These are phyloP conservation scores for Phytopythium kandeliae DNA, from an alignment of 352 stramenopile genomes.

Conservation along the genomic window DNA sequence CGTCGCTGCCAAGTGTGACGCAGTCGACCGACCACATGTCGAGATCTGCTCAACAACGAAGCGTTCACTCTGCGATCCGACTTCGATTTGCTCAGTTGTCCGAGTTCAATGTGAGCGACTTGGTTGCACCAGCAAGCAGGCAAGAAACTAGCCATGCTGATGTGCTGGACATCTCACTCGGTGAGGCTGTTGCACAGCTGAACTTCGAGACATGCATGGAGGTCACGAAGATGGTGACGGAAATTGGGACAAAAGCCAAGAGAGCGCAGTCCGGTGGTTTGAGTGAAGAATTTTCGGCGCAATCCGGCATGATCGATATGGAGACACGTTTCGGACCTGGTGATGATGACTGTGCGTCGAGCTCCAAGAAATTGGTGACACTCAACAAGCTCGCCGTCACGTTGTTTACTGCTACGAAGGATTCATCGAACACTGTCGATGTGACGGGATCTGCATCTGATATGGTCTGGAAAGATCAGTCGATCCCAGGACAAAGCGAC, in stretches of 20 bases:
- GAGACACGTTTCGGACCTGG: not conserved
- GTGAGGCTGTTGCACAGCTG: constrained; percentile 16
- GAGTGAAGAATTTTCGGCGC: not conserved
- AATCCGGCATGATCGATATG: too few species aligned
- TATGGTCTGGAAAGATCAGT: constrained; percentile 15
- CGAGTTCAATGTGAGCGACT: constrained; percentile 7
- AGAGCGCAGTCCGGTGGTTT: not conserved
- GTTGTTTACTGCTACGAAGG: not conserved
- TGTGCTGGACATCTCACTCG: constrained; percentile 32
- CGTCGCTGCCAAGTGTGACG: constrained; percentile 9
- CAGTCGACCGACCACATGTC: not conserved
- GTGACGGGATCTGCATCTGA: constrained; percentile 4
- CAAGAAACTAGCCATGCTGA: constrained; percentile 14
- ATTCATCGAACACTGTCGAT: not conserved
- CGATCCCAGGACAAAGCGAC: constrained; percentile 6
- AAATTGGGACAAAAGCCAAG: not conserved
- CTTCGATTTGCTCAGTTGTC: constrained; percentile 25
- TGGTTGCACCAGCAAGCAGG: not conserved
- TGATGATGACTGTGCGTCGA: not conserved
- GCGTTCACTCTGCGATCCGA: constrained; percentile 59
- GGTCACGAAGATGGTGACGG: constrained; percentile 18
- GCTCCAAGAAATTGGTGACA: not conserved
- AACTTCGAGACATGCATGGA: constrained; percentile 20
- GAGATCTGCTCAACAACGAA: constrained; percentile 28
- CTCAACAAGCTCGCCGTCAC: constrained; percentile 1